phyloP scores from a whole-genome alignment of 495 filamentous ascomycete species.

The Aspergillus taichungensis region DNA sequence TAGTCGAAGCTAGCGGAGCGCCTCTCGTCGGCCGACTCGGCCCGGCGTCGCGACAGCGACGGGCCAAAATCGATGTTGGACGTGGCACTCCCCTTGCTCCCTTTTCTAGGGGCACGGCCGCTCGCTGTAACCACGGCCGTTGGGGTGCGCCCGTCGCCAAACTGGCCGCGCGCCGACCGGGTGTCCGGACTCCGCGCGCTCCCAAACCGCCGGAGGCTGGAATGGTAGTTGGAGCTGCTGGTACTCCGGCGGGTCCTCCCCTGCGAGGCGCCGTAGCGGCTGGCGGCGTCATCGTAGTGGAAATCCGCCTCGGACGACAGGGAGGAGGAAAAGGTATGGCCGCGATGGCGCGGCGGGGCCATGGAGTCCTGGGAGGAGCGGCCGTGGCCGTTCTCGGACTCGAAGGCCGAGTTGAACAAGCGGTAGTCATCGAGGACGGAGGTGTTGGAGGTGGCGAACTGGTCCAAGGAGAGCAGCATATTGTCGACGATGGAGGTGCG shows the following conservation, averaged over 20 bases:
- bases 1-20: slow-evolving; percentile 76
- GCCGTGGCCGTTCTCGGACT: slow-evolving; percentile 17
- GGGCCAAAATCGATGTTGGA: slow-evolving; percentile 59
- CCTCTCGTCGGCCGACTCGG: slow-evolving; percentile 46
- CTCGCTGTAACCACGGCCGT: slow-evolving; percentile 1
- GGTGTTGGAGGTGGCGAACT: slow-evolving; percentile 50
- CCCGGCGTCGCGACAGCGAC: slow-evolving; percentile 37
- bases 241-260: slow-evolving; percentile 61
- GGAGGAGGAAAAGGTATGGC: slow-evolving; percentile 57
- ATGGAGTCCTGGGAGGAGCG: slow-evolving; percentile 18
- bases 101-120: slow-evolving; percentile 40
- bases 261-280: slow-evolving; percentile 49
- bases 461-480: slow-evolving; percentile 83
- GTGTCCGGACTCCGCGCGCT: slow-evolving; percentile 45
- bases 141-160: slow-evolving; percentile 14
- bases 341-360: slow-evolving; percentile 39
- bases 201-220: slow-evolving; percentile 53
- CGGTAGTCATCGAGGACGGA: slow-evolving; percentile 34
- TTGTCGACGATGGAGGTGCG: slow-evolving; percentile 87
- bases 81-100: slow-evolving; percentile 65
- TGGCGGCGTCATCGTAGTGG: slow-evolving; percentile 53
- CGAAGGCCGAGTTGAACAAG: slow-evolving; percentile 34
- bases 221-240: slow-evolving; percentile 69
- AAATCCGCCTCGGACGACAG: slow-evolving; percentile 70
- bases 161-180: slow-evolving; percentile 23